phyloP scores from a whole-genome alignment of 2,329 filamentous ascomycete species.

The Exophiala dermatitidis region DNA sequence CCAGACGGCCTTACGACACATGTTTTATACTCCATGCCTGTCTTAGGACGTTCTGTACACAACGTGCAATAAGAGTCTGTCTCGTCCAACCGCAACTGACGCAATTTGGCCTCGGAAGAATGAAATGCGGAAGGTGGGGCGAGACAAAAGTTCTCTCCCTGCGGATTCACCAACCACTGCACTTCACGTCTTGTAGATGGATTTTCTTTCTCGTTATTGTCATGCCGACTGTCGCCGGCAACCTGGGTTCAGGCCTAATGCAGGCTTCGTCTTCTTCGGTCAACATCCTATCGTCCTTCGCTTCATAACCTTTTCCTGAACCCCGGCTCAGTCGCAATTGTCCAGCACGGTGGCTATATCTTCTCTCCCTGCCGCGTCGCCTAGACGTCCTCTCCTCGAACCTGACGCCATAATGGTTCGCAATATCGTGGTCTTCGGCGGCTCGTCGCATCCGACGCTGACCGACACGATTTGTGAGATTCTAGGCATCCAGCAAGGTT shows the following conservation, averaged over 20 bases:
- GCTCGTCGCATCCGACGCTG: slow-evolving; percentile 83
- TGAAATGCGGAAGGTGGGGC: slow-evolving; percentile 19
- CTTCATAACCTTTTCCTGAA: not conserved
- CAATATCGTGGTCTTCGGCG: slow-evolving; percentile 89
- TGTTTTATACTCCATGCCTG: too few species aligned
- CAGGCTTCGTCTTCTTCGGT: not conserved
- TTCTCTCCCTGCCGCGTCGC: not conserved
- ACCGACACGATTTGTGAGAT: slow-evolving; percentile 81
- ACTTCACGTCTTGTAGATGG: not conserved
- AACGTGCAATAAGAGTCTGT: not conserved
- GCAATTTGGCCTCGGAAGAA: slow-evolving; percentile 13
- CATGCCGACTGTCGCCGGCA: slow-evolving; percentile 11
- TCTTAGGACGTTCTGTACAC: not conserved
- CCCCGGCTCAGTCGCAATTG: not conserved
- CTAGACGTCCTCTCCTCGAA: not conserved
- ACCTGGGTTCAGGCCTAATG: slow-evolving; percentile 3
- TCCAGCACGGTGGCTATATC: not conserved
- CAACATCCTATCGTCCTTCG: not conserved
- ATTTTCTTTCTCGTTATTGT: slow-evolving; percentile 6
- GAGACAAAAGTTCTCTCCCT: slow-evolving; percentile 17
- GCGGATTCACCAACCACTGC: not conserved
- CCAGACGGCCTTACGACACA: too few species aligned
- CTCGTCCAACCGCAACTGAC: slow-evolving; percentile 3
- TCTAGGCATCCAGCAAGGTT: slow-evolving; percentile 76
- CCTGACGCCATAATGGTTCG: slow-evolving; percentile 62